Evolutionary conservation across 768 basidiomycete species (phyloP), one percentile per base, ranked within the genome.

Genomic region (Boletus tomentosulus): DNA sequence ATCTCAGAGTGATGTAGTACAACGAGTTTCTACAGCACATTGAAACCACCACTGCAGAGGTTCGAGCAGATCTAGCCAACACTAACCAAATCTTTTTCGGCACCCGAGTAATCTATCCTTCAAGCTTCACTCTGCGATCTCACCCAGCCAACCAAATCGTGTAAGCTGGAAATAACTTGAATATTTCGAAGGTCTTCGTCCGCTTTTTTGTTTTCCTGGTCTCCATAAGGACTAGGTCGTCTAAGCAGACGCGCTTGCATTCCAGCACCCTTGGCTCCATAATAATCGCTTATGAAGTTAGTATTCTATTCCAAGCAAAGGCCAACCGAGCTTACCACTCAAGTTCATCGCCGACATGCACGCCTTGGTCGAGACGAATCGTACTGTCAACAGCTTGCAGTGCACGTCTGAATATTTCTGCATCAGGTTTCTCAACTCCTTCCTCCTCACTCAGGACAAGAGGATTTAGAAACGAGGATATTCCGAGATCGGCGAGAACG

Each of bases 261-360:
- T 16, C 84, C 83, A 19, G 80, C 80, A 6, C 65, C 66, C 24
- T 53, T 65, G 0, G 88, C 86, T 6, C 87, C 89, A 11, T 74
- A 37, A 63, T 85, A 89, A 60, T 90, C 88, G 47, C 88, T 90
- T 59, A 9, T 34, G 22, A 24, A 34, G 54, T 59, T 41, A 55
- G 12, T 37, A 41, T 48, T 34, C 19, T 45, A 48, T 33, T 25
- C 27, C 37, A 10, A 46, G 28, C 24, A 37, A n/a, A 19, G 13
- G 24, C 25, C 24, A 4, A 43, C 30, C 16, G n/a, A 41, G 57
- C 79, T 57, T 59, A 89, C 89, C 79, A 77, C 46, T 75, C 64
- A 30, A 89, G 64, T 57, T 91, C 88, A 63, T 92, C 89, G 1
- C 90, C 90, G 38, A 92, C 78, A 58, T 92, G 89, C 19, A 91